Conservation (phyloP, 148 eudicot genomes). For the Polygonum aviculare region DNA sequence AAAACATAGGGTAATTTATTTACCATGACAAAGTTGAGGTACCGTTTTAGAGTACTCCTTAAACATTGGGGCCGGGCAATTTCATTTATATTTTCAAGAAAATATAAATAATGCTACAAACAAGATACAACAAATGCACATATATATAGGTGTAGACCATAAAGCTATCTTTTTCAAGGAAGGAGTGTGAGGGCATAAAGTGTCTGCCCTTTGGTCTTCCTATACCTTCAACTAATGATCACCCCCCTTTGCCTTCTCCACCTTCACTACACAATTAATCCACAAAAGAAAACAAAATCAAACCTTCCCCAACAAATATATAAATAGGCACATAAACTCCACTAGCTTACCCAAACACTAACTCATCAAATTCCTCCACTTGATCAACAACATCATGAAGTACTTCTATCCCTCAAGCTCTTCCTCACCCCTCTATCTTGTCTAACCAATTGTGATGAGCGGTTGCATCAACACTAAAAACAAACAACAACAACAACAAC, state of each 20-base stretch:
- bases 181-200: slow-evolving; percentile 5
- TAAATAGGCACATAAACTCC: not conserved
- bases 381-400: not conserved
- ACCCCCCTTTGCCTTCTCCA: not conserved
- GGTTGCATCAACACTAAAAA: not conserved
- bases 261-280: not conserved
- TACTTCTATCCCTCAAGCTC: not conserved
- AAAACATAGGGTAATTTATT: not conserved
- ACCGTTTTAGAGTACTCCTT: not conserved
- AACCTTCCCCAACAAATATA: not conserved
- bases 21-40: not conserved
- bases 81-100: not conserved
- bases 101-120: not conserved
- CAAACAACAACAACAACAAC: not conserved
- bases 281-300: not conserved
- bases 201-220: slow-evolving; percentile 10
- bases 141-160: slow-evolving; percentile 1
- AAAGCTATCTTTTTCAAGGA: slow-evolving; percentile 9
- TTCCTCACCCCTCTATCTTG: not conserved
- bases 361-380: not conserved
- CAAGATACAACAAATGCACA: not conserved
- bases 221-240: slow-evolving; percentile 7
- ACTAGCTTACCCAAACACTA: not conserved
- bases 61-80: not conserved
- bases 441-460: not conserved